Base-by-base conservation (phyloP, 306 rosid genomes). In the Lathyrus aphaca region DNA sequence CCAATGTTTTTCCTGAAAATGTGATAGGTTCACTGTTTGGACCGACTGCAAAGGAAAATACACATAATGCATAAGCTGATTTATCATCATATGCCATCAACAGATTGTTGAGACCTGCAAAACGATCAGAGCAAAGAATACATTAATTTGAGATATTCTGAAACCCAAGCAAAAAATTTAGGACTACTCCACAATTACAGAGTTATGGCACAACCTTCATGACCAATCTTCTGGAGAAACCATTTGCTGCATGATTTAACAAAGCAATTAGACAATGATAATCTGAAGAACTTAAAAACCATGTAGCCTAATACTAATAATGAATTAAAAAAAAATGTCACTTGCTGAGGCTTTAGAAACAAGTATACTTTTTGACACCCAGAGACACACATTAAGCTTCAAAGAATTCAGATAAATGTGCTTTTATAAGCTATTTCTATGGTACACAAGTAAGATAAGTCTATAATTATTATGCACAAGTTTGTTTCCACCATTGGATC, bases 181-280 rank as follows among this genome's bases (percentile, higher is more conserved):
- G 49, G 68, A 64, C 4, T 19, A 66, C 19, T 10, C 19, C 71
- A 74, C 68, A 38, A 3, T 21, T 46, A 39, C 55, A 38, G 29
- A 45, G 59, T 59, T 60, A 59, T 61, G 78, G 51, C 55, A 46
- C 55, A 60, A 89, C 97, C 98, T 90, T 88, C 86, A 59, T 88
- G 98, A 50, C 98, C 98, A 78, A 87, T 79, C 92, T 94, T 94
- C 96, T 90, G 89, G 80, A 94, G 83, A 90, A 94, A 94, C 98
- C 98, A 94, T 73, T 94, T 94, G 82, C 98, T 94, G 98, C 90
- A 81, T 44, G 16, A 61, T 68, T 78, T 38, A 77, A 65, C 39
- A 46, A 74, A 37, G 68, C 7, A 58, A 79, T 74, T 58, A 81
- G 75, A 80, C 50, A 63, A 71, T 61, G 58, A 68, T 51, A 49